Percentiles rank a stretch among this genome's conserved stretches.
Evolutionary conservation across 176 grass and related monocot species (phyloP).

Genomic region (Alopecurus myosuroides): DNA sequence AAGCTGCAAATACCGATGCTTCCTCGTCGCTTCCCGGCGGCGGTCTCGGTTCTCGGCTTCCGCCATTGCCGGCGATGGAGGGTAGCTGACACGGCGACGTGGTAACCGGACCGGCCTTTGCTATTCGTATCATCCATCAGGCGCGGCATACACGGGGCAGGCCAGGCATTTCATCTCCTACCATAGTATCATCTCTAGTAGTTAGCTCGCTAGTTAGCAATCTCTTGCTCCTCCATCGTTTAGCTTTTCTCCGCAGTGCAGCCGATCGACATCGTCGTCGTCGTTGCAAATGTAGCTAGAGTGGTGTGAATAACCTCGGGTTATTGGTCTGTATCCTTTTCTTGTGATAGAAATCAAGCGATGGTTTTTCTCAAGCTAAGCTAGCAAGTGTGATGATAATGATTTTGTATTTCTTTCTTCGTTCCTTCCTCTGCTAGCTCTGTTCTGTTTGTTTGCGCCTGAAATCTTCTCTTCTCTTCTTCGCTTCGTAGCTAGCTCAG

Average conservation of each 20-base stretch:
- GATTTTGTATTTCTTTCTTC: not conserved
- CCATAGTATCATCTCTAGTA: not conserved
- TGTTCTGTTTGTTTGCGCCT: not conserved
- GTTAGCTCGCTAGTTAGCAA: not conserved
- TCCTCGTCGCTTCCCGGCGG: not conserved
- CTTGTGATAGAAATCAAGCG: not conserved
- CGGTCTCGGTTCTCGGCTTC: not conserved
- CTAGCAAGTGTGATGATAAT: not conserved
- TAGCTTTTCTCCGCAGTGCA: not conserved
- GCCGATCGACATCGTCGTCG: conserved; percentile 1
- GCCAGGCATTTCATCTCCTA: conserved; percentile 51
- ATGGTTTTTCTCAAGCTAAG: not conserved
- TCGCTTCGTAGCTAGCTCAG: not conserved
- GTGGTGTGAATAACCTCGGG: conserved; percentile 19
- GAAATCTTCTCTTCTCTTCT: not conserved
- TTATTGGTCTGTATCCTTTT: conserved; percentile 24
- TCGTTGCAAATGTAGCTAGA: conserved; percentile 6
- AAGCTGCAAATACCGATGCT: not conserved
- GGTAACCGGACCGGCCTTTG: conserved; percentile 5
- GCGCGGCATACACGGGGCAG: conserved; percentile 52
- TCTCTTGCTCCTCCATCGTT: not conserved
- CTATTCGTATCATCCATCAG: not conserved
- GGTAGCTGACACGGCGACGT: not conserved
- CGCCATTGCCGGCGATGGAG: conserved; percentile 21
- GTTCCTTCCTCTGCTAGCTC: not conserved